phyloP scores from a whole-genome alignment of 2,329 filamentous ascomycete species.

The Albifimbria verrucaria region DNA sequence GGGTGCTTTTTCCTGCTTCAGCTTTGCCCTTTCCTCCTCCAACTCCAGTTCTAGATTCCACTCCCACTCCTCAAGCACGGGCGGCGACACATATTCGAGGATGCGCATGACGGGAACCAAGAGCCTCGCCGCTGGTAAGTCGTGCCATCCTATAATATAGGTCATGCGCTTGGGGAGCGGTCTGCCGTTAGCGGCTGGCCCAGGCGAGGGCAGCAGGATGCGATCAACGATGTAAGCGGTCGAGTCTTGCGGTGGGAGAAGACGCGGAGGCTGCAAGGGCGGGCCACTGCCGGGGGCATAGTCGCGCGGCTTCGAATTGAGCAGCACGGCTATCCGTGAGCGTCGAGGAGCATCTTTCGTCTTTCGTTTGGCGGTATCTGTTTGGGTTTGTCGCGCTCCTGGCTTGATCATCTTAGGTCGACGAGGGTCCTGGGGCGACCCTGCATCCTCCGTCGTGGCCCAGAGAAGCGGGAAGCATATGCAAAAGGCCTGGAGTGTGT shows the following conservation, averaged over 20 bases:
- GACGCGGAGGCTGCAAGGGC: conserved; percentile 40
- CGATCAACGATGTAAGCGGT: conserved; percentile 56
- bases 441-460: neutral
- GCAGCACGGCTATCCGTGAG: conserved; percentile 14
- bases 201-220: conserved; percentile 40
- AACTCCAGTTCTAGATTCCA: conserved; percentile 39
- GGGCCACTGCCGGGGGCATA: conserved; percentile 49
- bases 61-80: conserved; percentile 56
- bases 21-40: conserved; percentile 33
- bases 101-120: conserved; percentile 45
- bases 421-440: neutral
- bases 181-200: conserved; percentile 28
- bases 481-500: too few relatives aligned
- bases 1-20: conserved; percentile 15
- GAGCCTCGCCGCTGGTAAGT: conserved; percentile 46
- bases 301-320: conserved; percentile 15
- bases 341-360: neutral
- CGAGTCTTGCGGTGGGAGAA: conserved; percentile 46
- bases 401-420: neutral
- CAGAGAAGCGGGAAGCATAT: too few relatives aligned
- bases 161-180: conserved; percentile 41
- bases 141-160: conserved; percentile 54
- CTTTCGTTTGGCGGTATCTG: neutral
- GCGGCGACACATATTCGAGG: conserved; percentile 57
- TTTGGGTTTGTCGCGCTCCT: neutral